Base-by-base conservation (phyloP, 2,329 filamentous ascomycete species). In the Beauveria pseudobassiana region DNA sequence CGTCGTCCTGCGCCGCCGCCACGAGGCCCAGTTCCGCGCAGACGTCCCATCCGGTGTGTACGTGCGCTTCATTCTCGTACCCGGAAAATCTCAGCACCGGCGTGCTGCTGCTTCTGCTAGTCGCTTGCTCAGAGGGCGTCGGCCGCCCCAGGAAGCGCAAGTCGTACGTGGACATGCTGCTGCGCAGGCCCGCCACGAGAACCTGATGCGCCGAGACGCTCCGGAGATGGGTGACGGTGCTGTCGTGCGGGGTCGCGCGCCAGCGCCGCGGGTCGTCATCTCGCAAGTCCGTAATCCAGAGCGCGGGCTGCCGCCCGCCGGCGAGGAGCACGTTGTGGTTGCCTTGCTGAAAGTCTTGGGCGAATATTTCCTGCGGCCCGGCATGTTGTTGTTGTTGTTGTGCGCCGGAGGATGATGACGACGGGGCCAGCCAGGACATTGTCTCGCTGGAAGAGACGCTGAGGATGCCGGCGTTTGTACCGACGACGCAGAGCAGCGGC, bases 111-210 rank as follows among this genome's bases (percentile, higher is more conserved):
- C 12, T 38, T 14, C 34, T 38, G 34, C 34, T 38, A 14, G 34
- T 38, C 34, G 34, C 34, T 14, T 38, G 10, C 10, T 7, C 14
- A 14, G 22, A 8, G 8, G 26, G 42, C 10, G 43, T 42, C 7
- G 18, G 57, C 40, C 26, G 48, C 28, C 50, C 61, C 24, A 67
- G 57, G 65, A 77, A 83, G 1, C 85, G 82, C 38, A 82, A 64
- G 64, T 88, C 85, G 66, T 85, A 87, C 5, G 86, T 71, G 1
- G 75, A 75, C 73, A 87, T 80, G 59, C 68, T 74, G 67, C 75
- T 76, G 38, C 71, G 67, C 2, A 84, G 71, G 1, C 84, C 83
- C 0, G 82, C 78, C 3, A 80, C 80, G 2, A 87, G 72, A 22
- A 86, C 72, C 50, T 81, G 78, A 65, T 83, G 71, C 8, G 72